phyloP scores from a whole-genome alignment of 1,284 basidiomycete genomes.

The Cryptococcus wingfieldii region DNA sequence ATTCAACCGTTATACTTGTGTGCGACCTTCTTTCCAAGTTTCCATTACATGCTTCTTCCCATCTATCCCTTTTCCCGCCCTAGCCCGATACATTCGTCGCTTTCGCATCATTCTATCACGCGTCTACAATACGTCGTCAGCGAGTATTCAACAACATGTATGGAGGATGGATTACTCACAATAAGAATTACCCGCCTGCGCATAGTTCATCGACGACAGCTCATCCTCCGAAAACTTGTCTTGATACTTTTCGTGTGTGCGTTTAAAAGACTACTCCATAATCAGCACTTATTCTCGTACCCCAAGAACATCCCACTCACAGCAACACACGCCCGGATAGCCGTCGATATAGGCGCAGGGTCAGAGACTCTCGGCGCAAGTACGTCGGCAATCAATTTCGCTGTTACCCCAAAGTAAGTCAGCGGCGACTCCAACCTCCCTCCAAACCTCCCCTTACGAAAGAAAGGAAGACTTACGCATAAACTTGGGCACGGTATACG shows the following conservation, averaged over 20 bases:
- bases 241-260: slow-evolving; percentile 61
- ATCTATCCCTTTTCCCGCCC: no score
- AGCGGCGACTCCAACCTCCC: neutral
- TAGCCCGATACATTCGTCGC: no score
- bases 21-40: no score
- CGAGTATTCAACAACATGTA: no score
- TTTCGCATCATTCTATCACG: no score
- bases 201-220: slow-evolving; percentile 75
- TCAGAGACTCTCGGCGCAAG: slow-evolving; percentile 68
- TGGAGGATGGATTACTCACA: slow-evolving; percentile 54
- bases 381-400: slow-evolving; percentile 41
- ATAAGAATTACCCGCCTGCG: slow-evolving; percentile 86
- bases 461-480: slow-evolving; percentile 79
- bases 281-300: slow-evolving; percentile 56
- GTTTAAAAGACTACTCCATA: slow-evolving; percentile 44
- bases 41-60: no score
- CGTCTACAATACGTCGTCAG: neutral
- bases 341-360: slow-evolving; percentile 85
- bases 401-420: no score
- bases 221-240: slow-evolving; percentile 86
- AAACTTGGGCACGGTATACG: slow-evolving; percentile 59
- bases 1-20: no score
- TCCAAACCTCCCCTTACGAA: no score
- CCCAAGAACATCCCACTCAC: slow-evolving; percentile 8
- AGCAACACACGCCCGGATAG: slow-evolving; percentile 81